Percentiles rank a stretch among this genome's conserved stretches.
Conservation (phyloP, 805 yeast species). For the Blastobotrys chiropterorum region DNA sequence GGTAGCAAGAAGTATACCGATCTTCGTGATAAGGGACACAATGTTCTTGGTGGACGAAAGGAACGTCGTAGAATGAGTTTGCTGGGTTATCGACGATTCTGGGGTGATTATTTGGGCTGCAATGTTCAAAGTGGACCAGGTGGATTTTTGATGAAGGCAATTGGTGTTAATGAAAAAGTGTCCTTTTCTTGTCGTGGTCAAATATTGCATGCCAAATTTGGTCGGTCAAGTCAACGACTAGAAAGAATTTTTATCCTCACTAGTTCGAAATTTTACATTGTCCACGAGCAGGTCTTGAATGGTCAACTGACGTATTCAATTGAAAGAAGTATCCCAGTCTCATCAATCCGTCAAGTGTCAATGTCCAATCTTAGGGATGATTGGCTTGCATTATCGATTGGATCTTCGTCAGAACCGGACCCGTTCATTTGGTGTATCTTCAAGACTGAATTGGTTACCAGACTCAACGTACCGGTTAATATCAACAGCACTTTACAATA, state of each 20-base stretch:
- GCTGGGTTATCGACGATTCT: conserved; percentile 77
- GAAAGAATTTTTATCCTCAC: conserved; percentile 72
- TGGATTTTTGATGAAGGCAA: conserved; percentile 60
- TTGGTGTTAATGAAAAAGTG: conserved; percentile 63
- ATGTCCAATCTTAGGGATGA: conserved; percentile 80
- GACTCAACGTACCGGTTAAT: conserved; percentile 54
- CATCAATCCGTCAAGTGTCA: conserved; percentile 54
- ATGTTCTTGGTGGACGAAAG: conserved; percentile 63
- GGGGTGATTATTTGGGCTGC: conserved; percentile 92
- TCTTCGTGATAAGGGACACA: conserved; percentile 77
- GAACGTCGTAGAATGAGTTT: conserved; percentile 87
- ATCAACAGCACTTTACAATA: conserved; percentile 72
- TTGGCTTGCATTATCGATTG: conserved; percentile 73
- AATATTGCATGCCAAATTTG: conserved; percentile 76
- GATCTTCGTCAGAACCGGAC: conserved; percentile 57
- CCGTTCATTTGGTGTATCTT: conserved; percentile 71
- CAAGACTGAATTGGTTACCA: conserved; percentile 84
- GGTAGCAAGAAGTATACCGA: conserved; percentile 81
- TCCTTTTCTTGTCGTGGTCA: conserved; percentile 80
- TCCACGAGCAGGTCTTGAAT: conserved; percentile 68
- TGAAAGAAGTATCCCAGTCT: conserved; percentile 59
- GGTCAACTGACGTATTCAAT: conserved; percentile 50
- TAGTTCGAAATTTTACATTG: conserved; percentile 51
- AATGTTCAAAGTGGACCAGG: conserved; percentile 75
- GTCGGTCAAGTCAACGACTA: conserved; percentile 78